These are phyloP conservation scores for Ananas comosus DNA, from an alignment of 176 grass and related monocot species.

Conservation along the genomic window DNA sequence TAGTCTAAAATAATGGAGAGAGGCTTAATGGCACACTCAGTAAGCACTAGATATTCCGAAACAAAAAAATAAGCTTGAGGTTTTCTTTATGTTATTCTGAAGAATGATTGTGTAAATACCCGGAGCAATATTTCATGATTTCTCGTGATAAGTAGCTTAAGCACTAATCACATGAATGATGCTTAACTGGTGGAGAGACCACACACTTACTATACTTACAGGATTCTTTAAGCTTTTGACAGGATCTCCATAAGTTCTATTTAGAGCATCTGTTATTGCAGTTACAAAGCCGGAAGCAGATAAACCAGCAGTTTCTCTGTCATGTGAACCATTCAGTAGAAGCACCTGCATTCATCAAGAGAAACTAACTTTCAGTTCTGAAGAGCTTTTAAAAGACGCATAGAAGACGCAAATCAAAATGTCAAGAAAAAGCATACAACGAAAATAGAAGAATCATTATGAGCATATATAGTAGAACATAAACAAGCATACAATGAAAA, in stretches of 20 bases:
- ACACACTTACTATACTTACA: slow-evolving; percentile 47
- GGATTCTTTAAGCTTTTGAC: slow-evolving; percentile 65
- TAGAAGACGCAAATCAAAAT: no score
- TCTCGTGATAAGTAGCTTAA: neutral
- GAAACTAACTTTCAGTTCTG: neutral
- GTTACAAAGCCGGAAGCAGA: slow-evolving; percentile 77
- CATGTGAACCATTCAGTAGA: slow-evolving; percentile 86
- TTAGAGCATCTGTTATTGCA: slow-evolving; percentile 88
- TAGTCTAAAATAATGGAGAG: no score
- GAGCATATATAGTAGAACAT: neutral
- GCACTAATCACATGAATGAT: neutral
- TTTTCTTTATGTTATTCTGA: neutral
- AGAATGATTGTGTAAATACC: neutral
- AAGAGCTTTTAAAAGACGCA: neutral
- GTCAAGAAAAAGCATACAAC: neutral
- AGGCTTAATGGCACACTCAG: no score
- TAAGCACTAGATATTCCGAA: no score
- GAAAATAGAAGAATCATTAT: neutral
- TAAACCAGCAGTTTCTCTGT: slow-evolving; percentile 79
- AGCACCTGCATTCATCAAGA: slow-evolving; percentile 50
- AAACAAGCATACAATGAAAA: neutral
- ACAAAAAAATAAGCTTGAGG: no score
- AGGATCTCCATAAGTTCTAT: slow-evolving; percentile 68
- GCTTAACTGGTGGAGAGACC: neutral
- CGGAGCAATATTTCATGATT: slow-evolving; percentile 5